A percentile compares a stretch with the other conserved stretches of the same genome.
Conservation (phyloP, 2,329 filamentous ascomycete genomes). For the Colletotrichum tropicale region DNA sequence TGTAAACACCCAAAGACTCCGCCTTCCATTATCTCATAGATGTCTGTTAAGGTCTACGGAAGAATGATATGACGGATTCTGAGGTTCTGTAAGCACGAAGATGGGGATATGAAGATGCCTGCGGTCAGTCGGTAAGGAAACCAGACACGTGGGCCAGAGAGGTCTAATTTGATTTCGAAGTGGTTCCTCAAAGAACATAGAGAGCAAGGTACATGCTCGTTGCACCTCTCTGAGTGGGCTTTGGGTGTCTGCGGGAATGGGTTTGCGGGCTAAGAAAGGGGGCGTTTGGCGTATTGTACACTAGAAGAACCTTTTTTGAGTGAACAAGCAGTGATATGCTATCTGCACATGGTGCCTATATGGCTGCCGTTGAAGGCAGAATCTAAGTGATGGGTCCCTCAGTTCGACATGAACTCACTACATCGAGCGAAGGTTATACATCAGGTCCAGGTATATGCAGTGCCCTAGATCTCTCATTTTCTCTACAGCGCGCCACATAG, state of each 20-base stretch:
- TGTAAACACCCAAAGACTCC: background rate
- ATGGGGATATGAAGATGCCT: background rate
- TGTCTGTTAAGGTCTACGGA: background rate
- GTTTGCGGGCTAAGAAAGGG: background rate
- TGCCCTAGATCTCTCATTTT: background rate
- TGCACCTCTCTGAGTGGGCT: background rate
- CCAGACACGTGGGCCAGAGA: background rate
- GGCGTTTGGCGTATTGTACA: conserved; percentile 1
- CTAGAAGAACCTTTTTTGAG: background rate
- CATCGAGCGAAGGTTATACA: background rate
- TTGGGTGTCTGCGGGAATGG: background rate
- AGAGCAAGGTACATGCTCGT: background rate
- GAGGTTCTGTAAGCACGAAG: background rate
- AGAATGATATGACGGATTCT: background rate
- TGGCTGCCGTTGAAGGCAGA: background rate
- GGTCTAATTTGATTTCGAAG: background rate
- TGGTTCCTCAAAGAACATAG: background rate
- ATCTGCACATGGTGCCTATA: background rate
- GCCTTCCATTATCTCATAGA: background rate
- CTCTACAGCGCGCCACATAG: background rate
- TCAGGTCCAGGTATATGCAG: background rate
- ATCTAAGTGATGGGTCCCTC: background rate
- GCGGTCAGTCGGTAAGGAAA: background rate
- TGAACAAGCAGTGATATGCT: background rate
- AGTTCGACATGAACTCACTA: background rate